Conservation (phyloP, 371 early-diverging fungal genomes). For the Dichotomocladium elegans region DNA sequence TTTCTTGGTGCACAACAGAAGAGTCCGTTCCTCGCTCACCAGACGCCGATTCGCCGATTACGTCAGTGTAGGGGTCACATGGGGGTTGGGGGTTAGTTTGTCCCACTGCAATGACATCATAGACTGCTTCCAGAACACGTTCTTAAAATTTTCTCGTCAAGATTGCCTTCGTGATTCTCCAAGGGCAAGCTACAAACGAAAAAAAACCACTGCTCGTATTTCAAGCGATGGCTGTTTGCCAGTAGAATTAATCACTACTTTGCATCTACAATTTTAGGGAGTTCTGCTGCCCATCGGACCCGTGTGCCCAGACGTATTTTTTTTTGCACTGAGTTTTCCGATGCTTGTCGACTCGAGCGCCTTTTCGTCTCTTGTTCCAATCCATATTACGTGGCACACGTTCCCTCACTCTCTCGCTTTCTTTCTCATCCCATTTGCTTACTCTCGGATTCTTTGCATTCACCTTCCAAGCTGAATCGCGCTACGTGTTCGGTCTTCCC, state of each 20-base stretch:
- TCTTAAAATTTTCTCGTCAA: neutral
- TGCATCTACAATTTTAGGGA: no score
- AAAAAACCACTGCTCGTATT: no score
- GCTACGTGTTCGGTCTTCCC: conserved; percentile 2
- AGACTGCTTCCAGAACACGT: neutral
- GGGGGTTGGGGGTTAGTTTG: no score
- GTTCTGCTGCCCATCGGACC: no score
- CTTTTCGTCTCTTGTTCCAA: neutral
- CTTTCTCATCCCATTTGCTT: neutral
- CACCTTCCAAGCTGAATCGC: conserved; percentile 3
- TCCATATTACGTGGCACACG: conserved; percentile 4
- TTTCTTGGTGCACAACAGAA: neutral
- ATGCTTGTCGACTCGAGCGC: neutral
- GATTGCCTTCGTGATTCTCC: neutral
- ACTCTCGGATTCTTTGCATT: neutral
- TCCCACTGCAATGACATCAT: neutral
- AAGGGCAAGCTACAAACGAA: neutral
- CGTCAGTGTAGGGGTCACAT: conserved; percentile 1
- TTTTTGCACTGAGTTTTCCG: neutral
- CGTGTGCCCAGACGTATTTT: neutral
- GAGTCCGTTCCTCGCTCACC: neutral
- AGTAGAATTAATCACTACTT: no score
- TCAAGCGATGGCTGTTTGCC: neutral
- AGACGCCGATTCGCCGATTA: neutral
- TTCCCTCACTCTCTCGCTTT: neutral